These are phyloP conservation scores for Aspergillus unguis DNA, from an alignment of 2,329 filamentous ascomycete species.

Conservation along the genomic window DNA sequence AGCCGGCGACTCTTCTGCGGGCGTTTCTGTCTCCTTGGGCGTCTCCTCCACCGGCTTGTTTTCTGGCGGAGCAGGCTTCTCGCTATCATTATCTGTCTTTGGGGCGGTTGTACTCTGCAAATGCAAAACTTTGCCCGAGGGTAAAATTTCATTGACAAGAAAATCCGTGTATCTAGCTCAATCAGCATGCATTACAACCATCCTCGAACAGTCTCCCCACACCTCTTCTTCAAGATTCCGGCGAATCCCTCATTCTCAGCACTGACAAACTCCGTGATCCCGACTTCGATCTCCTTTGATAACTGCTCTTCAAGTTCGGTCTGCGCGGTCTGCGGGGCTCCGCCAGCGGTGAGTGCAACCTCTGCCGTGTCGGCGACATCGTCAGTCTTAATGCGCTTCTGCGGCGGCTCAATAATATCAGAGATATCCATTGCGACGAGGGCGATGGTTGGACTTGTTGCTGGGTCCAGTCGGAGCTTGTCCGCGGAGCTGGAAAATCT, in stretches of 20 bases:
- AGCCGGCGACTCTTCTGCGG: slow-evolving; percentile 16
- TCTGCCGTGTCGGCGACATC: slow-evolving; percentile 19
- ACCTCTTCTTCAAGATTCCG: slow-evolving; percentile 67
- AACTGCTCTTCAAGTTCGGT: slow-evolving; percentile 29
- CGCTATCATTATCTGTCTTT: slow-evolving; percentile 9
- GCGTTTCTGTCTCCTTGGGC: slow-evolving; percentile 11
- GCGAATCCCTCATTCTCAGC: slow-evolving; percentile 57
- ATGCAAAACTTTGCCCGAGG: slow-evolving; percentile 72
- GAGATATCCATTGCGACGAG: slow-evolving; percentile 28
- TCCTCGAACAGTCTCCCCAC: background rate
- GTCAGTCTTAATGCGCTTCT: slow-evolving; percentile 36
- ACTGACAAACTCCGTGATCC: slow-evolving; percentile 64
- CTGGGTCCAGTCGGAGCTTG: slow-evolving; percentile 8
- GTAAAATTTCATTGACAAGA: slow-evolving; percentile 81
- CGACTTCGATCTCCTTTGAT: slow-evolving; percentile 48
- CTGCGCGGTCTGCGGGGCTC: slow-evolving; percentile 8
- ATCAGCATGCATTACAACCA: background rate
- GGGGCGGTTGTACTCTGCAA: slow-evolving; percentile 51
- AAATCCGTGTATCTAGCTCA: slow-evolving; percentile 78
- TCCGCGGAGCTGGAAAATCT: slow-evolving; percentile 17
- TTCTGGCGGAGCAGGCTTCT: slow-evolving; percentile 9
- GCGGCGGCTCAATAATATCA: slow-evolving; percentile 34
- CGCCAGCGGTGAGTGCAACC: slow-evolving; percentile 14
- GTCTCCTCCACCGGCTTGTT: slow-evolving; percentile 17
- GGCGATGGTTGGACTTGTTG: slow-evolving; percentile 1